These are phyloP conservation scores for Conticribra weissflogii DNA, from an alignment of 108 stramenopile genomes.

Conservation along the genomic window DNA sequence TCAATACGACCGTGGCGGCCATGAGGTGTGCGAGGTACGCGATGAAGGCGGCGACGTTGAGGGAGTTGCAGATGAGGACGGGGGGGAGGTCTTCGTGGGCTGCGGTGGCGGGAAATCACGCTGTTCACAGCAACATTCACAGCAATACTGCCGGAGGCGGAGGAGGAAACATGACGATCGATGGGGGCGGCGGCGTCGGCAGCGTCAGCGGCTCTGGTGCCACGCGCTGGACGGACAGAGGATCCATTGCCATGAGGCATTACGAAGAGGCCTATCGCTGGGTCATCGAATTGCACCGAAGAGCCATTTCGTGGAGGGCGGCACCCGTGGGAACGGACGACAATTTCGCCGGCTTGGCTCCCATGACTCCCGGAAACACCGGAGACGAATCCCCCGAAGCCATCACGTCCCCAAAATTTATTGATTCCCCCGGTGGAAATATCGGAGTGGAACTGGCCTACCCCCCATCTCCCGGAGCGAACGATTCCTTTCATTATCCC, in stretches of 20 bases:
- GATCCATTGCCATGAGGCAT: constrained; percentile 19
- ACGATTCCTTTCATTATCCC: neutral
- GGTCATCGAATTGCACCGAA: constrained; percentile 40
- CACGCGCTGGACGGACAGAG: constrained; percentile 12
- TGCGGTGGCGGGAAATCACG: neutral
- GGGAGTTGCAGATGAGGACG: constrained; percentile 19
- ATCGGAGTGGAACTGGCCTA: constrained; percentile 39
- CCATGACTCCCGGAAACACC: constrained; percentile 29
- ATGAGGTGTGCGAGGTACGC: constrained; percentile 49
- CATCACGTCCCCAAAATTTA: constrained; percentile 29
- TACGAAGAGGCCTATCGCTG: constrained; percentile 49
- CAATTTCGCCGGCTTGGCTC: neutral
- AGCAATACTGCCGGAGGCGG: too few relatives aligned
- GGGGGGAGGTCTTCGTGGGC: neutral
- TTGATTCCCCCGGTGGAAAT: constrained; percentile 46
- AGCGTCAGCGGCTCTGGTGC: neutral
- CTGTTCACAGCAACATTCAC: too few relatives aligned
- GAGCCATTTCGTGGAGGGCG: constrained; percentile 33
- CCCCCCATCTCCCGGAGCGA: neutral
- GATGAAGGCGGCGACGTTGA: constrained; percentile 35
- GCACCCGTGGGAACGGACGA: constrained; percentile 1
- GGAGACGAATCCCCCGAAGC: too few relatives aligned
- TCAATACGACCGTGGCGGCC: constrained; percentile 37
- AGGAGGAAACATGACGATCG: neutral
- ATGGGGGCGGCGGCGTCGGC: neutral